Base-by-base conservation (phyloP, 306 rosid species). In the Arachis stenosperma region DNA sequence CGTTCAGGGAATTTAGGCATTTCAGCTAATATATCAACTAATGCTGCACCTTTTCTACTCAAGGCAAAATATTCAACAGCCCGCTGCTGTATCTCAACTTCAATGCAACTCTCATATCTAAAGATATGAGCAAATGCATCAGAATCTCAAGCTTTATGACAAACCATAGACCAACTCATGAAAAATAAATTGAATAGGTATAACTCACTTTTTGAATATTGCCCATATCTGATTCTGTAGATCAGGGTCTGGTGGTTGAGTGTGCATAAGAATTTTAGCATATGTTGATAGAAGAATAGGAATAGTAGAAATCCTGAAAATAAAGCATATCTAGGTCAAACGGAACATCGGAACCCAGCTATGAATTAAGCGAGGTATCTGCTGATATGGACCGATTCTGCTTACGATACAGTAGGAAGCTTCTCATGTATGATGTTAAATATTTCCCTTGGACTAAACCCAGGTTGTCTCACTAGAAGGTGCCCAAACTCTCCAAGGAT, bases 1-100 rank as follows among this genome's bases (percentile, higher is more conserved):
- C 96, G 87, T 84, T 90, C 90, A 30, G 90, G 92, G 77, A 88
- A 90, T 81, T 90, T 90, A 48, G 96, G 96, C 96, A 90, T 90
- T 74, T 90, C 92, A 51, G 90, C 88, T 83, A 90, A 79, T 71
- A 90, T 88, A 83, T 90, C 92, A 75, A 82, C 71, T n/a, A 88
- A 76, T 27, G 81, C 81, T 17, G 77, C 90, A 75, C 96, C 96
- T 81, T 87, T 90, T 82, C 84, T 86, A 80, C 92, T 88, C 75
- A 90, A 80, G 67, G 90, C 92, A 82, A 86, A 65, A 77, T 90
- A 90, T 79, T 90, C 96, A 69, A 83, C 90, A 71, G 96, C 92
- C 66, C 96, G 86, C 33, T 90, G 96, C 79, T 90, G 92, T 84
- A 87, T 87, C 85, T 90, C 96, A 50, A 80, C 90, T 78, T 90